Percentiles rank a stretch among this genome's conserved stretches.
Evolutionary conservation across 441 rosid species (phyloP).

Genomic region (Jatropha podagrica): DNA sequence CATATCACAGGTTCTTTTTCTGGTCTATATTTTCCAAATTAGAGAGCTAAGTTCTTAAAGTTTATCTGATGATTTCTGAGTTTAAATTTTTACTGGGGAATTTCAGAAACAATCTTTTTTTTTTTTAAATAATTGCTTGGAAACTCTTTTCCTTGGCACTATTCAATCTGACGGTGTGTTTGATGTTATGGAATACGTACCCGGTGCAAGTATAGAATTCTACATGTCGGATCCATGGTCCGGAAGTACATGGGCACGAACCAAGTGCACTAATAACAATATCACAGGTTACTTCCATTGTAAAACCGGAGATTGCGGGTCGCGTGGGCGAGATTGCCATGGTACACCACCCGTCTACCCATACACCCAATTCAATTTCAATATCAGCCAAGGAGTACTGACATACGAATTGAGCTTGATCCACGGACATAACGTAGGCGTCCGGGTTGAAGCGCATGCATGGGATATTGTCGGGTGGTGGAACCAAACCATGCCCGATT

Average conservation of each 20-base stretch:
- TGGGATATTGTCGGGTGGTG: conserved; percentile 27
- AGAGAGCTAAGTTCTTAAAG: background rate
- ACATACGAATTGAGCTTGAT: conserved; percentile 36
- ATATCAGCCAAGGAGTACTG: conserved; percentile 13
- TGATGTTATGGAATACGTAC: conserved; percentile 8
- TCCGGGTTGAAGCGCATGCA: conserved; percentile 26
- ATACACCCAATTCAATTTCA: conserved; percentile 26
- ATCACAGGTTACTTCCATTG: conserved; percentile 20
- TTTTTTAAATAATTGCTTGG: conserved; percentile 25
- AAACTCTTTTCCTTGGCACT: conserved; percentile 27
- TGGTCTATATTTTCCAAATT: background rate
- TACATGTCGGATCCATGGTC: conserved; percentile 30
- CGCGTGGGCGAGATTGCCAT: conserved; percentile 21
- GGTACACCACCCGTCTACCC: conserved; percentile 24
- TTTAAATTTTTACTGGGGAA: background rate
- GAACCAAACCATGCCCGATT: conserved; percentile 32
- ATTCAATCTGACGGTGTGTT: conserved; percentile 28
- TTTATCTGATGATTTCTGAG: background rate
- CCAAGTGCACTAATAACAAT: conserved; percentile 23
- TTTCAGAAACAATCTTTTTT: conserved; percentile 20
- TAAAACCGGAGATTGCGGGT: conserved; percentile 37
- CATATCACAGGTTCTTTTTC: conserved; percentile 7
- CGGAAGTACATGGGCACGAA: conserved; percentile 30
- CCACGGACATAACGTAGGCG: conserved; percentile 33
- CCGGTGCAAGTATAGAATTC: conserved; percentile 18